Base-by-base conservation (phyloP, 2,329 filamentous ascomycete species). In the Cadophora sp. region DNA sequence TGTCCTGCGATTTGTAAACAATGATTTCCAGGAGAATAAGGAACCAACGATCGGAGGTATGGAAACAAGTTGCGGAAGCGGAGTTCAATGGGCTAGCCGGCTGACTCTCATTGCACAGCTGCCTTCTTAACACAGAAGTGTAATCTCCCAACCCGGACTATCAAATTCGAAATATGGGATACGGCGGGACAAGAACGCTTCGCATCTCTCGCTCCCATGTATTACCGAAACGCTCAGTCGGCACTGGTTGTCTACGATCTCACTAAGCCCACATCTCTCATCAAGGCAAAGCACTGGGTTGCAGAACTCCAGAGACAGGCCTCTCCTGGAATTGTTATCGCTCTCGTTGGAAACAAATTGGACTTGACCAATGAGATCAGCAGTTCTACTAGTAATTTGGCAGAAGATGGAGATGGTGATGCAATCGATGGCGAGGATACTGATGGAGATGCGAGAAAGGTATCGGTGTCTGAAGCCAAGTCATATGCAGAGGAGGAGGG, bases 1-100 rank as follows among this genome's bases (percentile, higher is more conserved):
- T 68, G 96, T 99, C 72, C 87, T 99, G 79, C 93, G 96, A 78
- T 99, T 99, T 82, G 96, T 99, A 79, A 98, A 98, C 87, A 96
- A 99, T 83, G 95, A 98, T 82, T 99, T 99, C 78, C 96, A 99
- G 85, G 96, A 98, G 83, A 98, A 98, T 83, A 98, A 98, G 86
- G 96, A 99, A 81, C 96, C 96, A 71, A 99, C 96, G 73, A 99
- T 99, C 82, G 96, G 96, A 86, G 94, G 94, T 97, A 87, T 73
- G 86, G 50, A 11, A 58, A 56, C 46, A 43, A n/a, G 24, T 48
- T 12, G 62, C 31, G 43, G 16, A 27, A n/a, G 7, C n/a, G 34
- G 29, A 7, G 46, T 46, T n/a, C 24, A 9, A 14, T 40, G 7
- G 58, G n/a, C 27, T 53, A n/a, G n/a, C n/a, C n/a, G 43, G 46